These are phyloP conservation scores for Suillus bovinus DNA, from an alignment of 768 basidiomycete genomes.

Conservation along the genomic window DNA sequence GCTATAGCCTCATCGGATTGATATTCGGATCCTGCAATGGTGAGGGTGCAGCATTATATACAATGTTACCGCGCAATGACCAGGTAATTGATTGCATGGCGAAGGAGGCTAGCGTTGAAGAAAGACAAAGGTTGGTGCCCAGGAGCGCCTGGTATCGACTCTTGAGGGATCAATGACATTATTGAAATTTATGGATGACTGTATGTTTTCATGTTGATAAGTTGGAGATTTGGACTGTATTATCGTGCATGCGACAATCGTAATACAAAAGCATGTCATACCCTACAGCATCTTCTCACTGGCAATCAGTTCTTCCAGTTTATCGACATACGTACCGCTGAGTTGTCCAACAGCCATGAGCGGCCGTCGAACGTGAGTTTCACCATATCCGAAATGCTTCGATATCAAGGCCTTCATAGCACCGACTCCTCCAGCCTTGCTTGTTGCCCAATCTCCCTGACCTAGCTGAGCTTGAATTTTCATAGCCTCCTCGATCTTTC, in stretches of 20 bases:
- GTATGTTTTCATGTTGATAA: neutral
- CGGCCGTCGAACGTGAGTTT: conserved; percentile 47
- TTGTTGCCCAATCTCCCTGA: conserved; percentile 66
- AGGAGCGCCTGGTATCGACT: neutral
- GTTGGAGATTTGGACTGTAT: neutral
- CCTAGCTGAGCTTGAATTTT: conserved; percentile 59
- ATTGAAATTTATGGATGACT: too few relatives aligned
- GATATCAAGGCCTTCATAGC: conserved; percentile 67
- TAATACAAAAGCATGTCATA: neutral
- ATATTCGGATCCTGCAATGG: too few relatives aligned
- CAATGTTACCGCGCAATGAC: too few relatives aligned
- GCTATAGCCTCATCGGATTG: too few relatives aligned
- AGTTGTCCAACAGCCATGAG: conserved; percentile 44
- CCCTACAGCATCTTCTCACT: conserved; percentile 40
- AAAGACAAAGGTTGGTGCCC: neutral
- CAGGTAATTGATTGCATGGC: too few relatives aligned
- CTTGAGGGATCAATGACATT: neutral
- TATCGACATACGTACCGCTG: conserved; percentile 38
- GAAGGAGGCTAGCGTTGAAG: too few relatives aligned
- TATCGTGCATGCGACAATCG: neutral
- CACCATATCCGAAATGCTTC: conserved; percentile 66
- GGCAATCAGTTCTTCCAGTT: conserved; percentile 45
- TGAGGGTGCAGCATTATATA: too few relatives aligned
- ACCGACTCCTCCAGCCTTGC: conserved; percentile 65
- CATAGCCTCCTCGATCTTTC: conserved; percentile 59